Evolutionary conservation across 2,329 filamentous ascomycete species (phyloP).

Genomic region (Penicillium sp.): DNA sequence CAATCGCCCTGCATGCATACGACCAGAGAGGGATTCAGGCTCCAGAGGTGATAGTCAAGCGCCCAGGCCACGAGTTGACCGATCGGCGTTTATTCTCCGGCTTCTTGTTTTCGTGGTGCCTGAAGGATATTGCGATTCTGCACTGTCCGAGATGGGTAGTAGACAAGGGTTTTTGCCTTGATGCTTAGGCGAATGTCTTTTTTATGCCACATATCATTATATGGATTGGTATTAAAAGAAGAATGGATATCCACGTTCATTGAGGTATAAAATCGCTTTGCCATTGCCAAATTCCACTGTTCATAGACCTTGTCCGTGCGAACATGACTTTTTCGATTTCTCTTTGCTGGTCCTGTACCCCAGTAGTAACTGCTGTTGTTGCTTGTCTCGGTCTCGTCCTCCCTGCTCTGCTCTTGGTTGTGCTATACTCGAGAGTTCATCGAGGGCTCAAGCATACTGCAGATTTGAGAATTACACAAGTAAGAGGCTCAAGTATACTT

Average conservation of each 20-base stretch:
- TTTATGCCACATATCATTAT: background rate
- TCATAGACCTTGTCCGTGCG: too few relatives aligned
- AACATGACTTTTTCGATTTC: background rate
- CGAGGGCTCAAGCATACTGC: background rate
- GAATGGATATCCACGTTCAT: background rate
- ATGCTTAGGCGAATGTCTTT: background rate
- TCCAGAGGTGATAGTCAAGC: background rate
- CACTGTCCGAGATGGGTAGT: background rate
- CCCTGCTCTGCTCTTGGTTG: background rate
- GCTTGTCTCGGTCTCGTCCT: background rate
- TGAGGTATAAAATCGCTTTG: background rate
- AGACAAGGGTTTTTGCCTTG: background rate
- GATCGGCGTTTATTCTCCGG: background rate
- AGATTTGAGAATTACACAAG: background rate
- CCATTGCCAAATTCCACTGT: background rate
- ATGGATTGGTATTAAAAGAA: background rate
- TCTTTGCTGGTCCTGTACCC: background rate
- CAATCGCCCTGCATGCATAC: conserved; percentile 15
- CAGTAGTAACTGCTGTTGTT: too few relatives aligned
- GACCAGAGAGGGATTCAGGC: conserved; percentile 10
- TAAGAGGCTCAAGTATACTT: background rate
- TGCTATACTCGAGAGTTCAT: background rate
- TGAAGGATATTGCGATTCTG: background rate
- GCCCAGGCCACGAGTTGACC: background rate
- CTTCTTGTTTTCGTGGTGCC: background rate